Conservation (phyloP, 208 protist species). For the Phytomonas sp. region DNA sequence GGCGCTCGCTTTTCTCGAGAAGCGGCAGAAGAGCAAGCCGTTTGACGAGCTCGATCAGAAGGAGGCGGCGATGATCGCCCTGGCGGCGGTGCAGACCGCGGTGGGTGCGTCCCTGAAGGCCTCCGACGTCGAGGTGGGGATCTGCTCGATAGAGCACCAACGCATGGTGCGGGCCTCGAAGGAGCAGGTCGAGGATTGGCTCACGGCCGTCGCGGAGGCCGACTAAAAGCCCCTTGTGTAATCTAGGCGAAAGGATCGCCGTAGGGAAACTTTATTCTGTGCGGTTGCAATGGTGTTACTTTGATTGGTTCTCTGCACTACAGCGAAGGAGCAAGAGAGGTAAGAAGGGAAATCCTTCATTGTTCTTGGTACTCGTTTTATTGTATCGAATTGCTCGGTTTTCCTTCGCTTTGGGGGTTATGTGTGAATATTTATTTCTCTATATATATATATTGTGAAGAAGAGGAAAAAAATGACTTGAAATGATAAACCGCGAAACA, state of each 20-base stretch:
- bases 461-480: neutral
- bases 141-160: constrained; percentile 29
- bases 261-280: neutral
- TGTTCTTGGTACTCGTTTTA: constrained; percentile 7
- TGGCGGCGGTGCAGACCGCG: constrained; percentile 70
- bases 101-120: constrained; percentile 66
- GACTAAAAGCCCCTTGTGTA: constrained; percentile 29
- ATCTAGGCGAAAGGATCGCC: neutral
- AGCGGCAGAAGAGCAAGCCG: constrained; percentile 89
- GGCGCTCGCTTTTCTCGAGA: constrained; percentile 94
- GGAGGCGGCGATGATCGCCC: constrained; percentile 77
- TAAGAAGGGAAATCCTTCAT: constrained; percentile 1
- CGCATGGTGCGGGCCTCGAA: constrained; percentile 57
- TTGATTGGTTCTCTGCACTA: neutral
- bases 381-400: neutral
- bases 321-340: neutral
- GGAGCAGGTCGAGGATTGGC: constrained; percentile 76
- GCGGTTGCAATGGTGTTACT: neutral
- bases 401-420: neutral
- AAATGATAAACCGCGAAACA: neutral
- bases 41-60: constrained; percentile 70
- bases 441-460: neutral
- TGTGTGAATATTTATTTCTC: neutral
- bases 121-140: constrained; percentile 76
- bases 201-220: constrained; percentile 78